A percentile compares a stretch with the other conserved stretches of the same genome.
Evolutionary conservation across 176 grass and related monocot species (phyloP).

Genomic region (Triticum turgidum): DNA sequence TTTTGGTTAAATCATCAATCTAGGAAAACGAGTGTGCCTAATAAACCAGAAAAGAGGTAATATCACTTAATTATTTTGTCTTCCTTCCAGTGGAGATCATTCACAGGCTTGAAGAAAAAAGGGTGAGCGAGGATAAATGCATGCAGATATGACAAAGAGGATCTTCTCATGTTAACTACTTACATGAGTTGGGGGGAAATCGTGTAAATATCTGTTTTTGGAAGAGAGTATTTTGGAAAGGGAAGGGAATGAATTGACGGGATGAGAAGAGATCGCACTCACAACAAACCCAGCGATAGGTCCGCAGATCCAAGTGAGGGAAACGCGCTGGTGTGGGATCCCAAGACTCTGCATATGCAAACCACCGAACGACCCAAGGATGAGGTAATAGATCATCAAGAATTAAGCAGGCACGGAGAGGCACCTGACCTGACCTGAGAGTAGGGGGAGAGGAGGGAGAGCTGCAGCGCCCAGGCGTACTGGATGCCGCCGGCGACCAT

Average conservation of each 20-base stretch:
- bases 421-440: constrained; percentile 35
- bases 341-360: constrained; percentile 37
- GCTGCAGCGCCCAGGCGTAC: constrained; percentile 92
- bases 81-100: no score
- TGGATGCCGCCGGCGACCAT: constrained; percentile 81
- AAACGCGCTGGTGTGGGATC: constrained; percentile 58
- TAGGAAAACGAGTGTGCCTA: no score
- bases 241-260: background rate
- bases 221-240: background rate
- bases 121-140: no score
- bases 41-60: no score
- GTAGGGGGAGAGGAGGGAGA: constrained; percentile 59
- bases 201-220: no score
- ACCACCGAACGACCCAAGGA: background rate
- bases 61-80: no score
- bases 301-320: constrained; percentile 81
- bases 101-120: no score
- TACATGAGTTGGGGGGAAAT: no score
- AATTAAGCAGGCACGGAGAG: background rate
- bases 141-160: no score
- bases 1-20: no score
- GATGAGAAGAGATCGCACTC: background rate
- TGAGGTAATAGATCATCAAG: background rate
- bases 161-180: no score
- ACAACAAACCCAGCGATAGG: constrained; percentile 53